phyloP scores from a whole-genome alignment of 2,329 filamentous ascomycete genomes.

The Furcasterigmium sp. region DNA sequence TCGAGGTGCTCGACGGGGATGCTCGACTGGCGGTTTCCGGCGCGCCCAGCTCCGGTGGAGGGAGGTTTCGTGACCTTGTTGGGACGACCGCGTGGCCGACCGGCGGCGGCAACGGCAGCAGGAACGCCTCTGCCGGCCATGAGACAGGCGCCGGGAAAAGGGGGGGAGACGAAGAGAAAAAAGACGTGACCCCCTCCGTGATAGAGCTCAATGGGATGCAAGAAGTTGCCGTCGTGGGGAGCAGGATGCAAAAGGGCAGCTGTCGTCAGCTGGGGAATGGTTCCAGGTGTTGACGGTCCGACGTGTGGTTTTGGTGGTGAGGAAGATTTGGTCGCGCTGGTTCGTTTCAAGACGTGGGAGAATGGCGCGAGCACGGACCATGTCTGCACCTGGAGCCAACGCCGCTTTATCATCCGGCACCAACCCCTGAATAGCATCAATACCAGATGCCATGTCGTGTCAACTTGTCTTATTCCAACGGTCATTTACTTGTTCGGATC shows the following conservation, averaged over 20 bases:
- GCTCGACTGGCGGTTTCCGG: conserved; percentile 20
- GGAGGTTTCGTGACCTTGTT: conserved; percentile 39
- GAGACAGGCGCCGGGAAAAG: not conserved
- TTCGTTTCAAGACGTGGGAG: too few relatives aligned
- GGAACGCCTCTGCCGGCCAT: conserved; percentile 12
- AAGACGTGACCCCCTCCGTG: not conserved
- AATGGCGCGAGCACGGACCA: not conserved
- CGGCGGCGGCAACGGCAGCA: not conserved
- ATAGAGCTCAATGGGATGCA: not conserved
- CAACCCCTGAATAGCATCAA: too few relatives aligned
- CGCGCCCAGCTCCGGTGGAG: too few relatives aligned
- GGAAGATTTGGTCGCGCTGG: too few relatives aligned
- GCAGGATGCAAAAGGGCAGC: conserved; percentile 8
- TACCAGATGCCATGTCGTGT: too few relatives aligned
- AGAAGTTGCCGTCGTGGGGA: not conserved
- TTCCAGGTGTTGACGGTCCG: conserved; percentile 1
- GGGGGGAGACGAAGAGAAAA: not conserved
- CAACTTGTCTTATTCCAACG: too few relatives aligned
- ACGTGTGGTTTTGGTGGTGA: not conserved
- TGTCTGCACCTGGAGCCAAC: too few relatives aligned
- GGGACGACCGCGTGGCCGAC: conserved; percentile 26
- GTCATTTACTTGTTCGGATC: too few relatives aligned
- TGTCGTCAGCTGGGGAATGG: conserved; percentile 10
- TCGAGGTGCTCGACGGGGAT: conserved; percentile 8
- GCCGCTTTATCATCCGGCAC: too few relatives aligned